Evolutionary conservation across 768 basidiomycete species (phyloP), one percentile per base, ranked within the genome.

Genomic region (Auriculariales sp.): DNA sequence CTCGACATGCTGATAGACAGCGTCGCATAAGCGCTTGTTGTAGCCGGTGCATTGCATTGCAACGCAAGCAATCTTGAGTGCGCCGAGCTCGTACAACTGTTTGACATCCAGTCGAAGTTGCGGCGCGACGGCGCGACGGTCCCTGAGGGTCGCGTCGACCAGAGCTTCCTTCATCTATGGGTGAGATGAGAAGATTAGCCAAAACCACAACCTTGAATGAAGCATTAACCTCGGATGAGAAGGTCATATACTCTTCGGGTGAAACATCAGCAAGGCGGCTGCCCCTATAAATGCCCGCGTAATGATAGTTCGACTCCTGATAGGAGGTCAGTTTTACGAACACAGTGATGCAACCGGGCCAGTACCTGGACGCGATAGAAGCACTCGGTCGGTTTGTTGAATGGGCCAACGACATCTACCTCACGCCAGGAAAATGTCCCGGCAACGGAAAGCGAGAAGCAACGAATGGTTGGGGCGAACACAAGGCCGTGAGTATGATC

Each of bases 401-500:
- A 71, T 32, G 71, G 68, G 2, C 70, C 70, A 4, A 77, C 67
- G 14, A 81, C 70, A 58, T 89, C 82, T n/a, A 77, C 75, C 5
- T 66, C 56, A 47, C 60, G 68, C 85, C 85, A 89, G 28, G 80
- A 74, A 61, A 88, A 85, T 3, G 85, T 85, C 14, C 83, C 83
- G 2, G 71, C 67, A 31, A 83, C 39, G 5, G 17, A 25, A 7
- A 79, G 30, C 81, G 78, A 15, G 83, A 83, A 57, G 59, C 85
- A 89, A 58, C 83, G 85, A 70, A 79, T 88, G 11, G 73, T 59
- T 0, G 85, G 83, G 1, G 77, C 70, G 48, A 87, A 75, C 60
- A 79, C 77, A 57, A 82, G 88, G 2, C 85, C 85, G 50, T 88
- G 83, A 54, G 87, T 85, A 66, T 89, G 85, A 47, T 79, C 77